Conservation (phyloP, 768 basidiomycete species). For the Tricholoma terreum region DNA sequence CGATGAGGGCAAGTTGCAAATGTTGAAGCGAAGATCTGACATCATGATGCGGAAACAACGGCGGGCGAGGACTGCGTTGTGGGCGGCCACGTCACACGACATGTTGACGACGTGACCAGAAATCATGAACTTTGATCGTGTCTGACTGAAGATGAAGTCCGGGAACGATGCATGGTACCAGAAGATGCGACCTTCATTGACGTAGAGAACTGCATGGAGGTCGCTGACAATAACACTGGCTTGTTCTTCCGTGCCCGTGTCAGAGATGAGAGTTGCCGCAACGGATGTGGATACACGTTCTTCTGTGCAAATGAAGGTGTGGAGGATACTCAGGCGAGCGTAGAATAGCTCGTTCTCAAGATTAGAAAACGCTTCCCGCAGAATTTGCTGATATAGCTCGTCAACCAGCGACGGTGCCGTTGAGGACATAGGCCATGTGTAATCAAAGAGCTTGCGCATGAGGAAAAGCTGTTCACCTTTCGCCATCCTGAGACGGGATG, state of each 20-base stretch:
- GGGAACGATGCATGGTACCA: constrained; percentile 22
- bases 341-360: constrained; percentile 7
- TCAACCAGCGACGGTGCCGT: background rate
- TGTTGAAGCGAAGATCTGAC: too few relatives aligned
- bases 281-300: constrained; percentile 13
- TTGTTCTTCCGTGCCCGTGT: background rate
- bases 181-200: constrained; percentile 9
- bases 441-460: background rate
- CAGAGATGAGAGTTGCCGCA: constrained; percentile 9
- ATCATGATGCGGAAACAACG: too few relatives aligned
- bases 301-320: constrained; percentile 15
- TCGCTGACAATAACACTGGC: constrained; percentile 8
- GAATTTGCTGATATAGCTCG: background rate
- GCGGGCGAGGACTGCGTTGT: too few relatives aligned
- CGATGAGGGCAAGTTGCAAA: too few relatives aligned
- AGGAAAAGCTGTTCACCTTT: too few relatives aligned
- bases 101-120: constrained; percentile 8
- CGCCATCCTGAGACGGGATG: too few relatives aligned
- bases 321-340: too few relatives aligned
- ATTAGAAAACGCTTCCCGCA: constrained; percentile 1
- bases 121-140: background rate
- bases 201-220: constrained; percentile 19
- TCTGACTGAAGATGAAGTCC: constrained; percentile 10
- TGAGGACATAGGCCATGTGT: background rate
- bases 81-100: constrained; percentile 11